A percentile compares a stretch with the other conserved stretches of the same genome.
Conservation (phyloP, 257 asterid species). For the Solanum ahanhuiri region DNA sequence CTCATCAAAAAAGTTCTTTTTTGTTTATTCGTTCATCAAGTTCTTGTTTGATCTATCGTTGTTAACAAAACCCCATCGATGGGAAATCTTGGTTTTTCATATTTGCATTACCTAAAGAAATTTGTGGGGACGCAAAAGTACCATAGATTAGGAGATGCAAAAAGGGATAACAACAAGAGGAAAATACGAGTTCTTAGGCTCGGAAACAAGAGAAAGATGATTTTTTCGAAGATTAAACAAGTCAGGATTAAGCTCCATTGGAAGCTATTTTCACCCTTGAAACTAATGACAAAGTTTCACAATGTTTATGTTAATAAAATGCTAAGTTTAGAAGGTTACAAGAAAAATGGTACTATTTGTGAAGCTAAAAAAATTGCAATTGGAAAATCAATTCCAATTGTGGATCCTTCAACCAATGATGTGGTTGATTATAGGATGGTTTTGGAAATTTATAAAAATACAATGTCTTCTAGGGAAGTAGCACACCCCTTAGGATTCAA, state of each 20-base stretch:
- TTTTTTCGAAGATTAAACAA: background rate
- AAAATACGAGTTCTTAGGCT: conserved; percentile 3
- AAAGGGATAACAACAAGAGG: background rate
- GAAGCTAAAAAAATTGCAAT: background rate
- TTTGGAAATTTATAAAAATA: conserved; percentile 8
- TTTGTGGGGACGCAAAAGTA: conserved; percentile 14
- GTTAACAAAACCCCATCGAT: background rate
- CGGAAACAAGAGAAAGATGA: background rate
- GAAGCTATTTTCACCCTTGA: conserved; percentile 3
- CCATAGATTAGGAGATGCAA: conserved; percentile 3
- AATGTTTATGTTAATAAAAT: conserved; percentile 13
- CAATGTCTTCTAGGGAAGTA: background rate
- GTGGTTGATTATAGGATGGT: conserved; percentile 15
- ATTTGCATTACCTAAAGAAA: conserved; percentile 9
- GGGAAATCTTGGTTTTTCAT: background rate
- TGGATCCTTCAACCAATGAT: conserved; percentile 9
- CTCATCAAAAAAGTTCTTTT: background rate
- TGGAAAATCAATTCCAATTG: background rate
- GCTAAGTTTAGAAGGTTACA: conserved; percentile 10
- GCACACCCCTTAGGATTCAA: background rate
- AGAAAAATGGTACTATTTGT: background rate
- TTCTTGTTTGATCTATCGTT: too few species aligned
- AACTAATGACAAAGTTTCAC: conserved; percentile 7
- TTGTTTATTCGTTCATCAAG: background rate
- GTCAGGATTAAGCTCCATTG: background rate